Percentiles rank a stretch among this genome's conserved stretches.
Conservation (phyloP, 2,329 filamentous ascomycete genomes). For the Diplodia seriata region DNA sequence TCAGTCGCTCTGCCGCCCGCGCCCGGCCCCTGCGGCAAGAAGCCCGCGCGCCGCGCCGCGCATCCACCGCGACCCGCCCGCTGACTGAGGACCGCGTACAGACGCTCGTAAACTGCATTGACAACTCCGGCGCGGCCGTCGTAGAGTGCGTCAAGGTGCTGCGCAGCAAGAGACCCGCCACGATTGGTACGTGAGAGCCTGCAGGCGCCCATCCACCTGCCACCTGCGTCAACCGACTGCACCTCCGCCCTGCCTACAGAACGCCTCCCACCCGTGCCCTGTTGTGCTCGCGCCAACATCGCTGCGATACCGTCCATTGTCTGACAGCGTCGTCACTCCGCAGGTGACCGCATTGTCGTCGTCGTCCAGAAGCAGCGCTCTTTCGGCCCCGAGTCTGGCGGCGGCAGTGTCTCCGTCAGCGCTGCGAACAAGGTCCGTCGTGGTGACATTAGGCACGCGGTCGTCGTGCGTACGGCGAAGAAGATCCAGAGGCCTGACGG, state of each 20-base stretch:
- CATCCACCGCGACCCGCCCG: neutral
- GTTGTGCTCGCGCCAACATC: neutral
- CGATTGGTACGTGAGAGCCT: constrained; percentile 72
- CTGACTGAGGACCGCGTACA: constrained; percentile 47
- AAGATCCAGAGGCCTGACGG: constrained; percentile 87
- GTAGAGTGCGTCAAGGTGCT: constrained; percentile 96
- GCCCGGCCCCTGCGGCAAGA: neutral
- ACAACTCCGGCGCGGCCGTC: constrained; percentile 97
- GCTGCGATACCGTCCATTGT: neutral
- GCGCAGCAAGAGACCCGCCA: constrained; percentile 85
- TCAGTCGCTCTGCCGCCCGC: constrained; percentile 33
- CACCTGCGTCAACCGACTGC: constrained; percentile 23
- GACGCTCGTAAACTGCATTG: constrained; percentile 99
- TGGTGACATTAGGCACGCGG: constrained; percentile 94
- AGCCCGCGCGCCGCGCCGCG: constrained; percentile 3
- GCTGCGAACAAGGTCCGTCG: constrained; percentile 92
- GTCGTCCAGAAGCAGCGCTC: constrained; percentile 96
- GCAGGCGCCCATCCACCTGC: neutral
- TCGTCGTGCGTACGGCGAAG: constrained; percentile 91
- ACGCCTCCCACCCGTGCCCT: constrained; percentile 4
- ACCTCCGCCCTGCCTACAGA: neutral
- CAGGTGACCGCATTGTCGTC: constrained; percentile 95
- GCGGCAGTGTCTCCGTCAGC: constrained; percentile 72
- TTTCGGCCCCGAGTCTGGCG: constrained; percentile 73
- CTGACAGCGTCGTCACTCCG: constrained; percentile 16